phyloP scores from a whole-genome alignment of 345 rosid species.

The Turnera subulata region DNA sequence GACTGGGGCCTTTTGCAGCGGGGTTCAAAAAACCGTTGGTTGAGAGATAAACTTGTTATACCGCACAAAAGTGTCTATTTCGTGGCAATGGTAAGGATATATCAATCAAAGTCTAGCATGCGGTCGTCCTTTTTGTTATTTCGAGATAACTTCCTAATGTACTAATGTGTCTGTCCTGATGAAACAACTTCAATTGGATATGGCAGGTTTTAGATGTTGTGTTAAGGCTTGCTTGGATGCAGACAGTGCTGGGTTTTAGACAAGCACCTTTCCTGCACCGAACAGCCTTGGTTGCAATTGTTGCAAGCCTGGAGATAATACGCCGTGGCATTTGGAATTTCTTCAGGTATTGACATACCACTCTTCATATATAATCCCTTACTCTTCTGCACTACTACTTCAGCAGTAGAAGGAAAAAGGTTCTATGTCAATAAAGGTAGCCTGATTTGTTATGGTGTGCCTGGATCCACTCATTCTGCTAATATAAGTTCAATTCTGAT shows the following conservation, averaged over 20 bases:
- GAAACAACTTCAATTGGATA: not conserved
- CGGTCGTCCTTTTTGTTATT: not conserved
- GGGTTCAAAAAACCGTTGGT: slow-evolving; percentile 63
- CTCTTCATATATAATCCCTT: too few species aligned
- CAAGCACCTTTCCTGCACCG: slow-evolving; percentile 50
- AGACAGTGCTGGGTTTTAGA: slow-evolving; percentile 54
- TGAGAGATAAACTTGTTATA: slow-evolving; percentile 70
- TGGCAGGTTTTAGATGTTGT: slow-evolving; percentile 58
- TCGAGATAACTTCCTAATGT: not conserved
- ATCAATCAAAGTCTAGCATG: not conserved
- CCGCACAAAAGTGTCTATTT: slow-evolving; percentile 55
- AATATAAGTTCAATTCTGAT: too few species aligned
- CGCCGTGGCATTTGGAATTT: slow-evolving; percentile 19
- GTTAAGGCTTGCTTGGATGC: slow-evolving; percentile 82
- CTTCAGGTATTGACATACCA: slow-evolving; percentile 13
- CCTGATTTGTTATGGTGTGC: too few species aligned
- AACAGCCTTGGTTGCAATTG: slow-evolving; percentile 46
- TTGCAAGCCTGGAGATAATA: slow-evolving; percentile 30
- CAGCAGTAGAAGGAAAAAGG: too few species aligned
- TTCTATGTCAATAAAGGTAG: too few species aligned
- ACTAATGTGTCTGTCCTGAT: not conserved
- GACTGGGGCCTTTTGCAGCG: slow-evolving; percentile 77
- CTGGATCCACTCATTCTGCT: too few species aligned
- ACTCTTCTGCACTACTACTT: too few species aligned
- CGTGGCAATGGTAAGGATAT: slow-evolving; percentile 58